A percentile compares a stretch with the other conserved stretches of the same genome.
Conservation (phyloP, 1,284 basidiomycete species). For the Cryptococcus depauperatus region DNA sequence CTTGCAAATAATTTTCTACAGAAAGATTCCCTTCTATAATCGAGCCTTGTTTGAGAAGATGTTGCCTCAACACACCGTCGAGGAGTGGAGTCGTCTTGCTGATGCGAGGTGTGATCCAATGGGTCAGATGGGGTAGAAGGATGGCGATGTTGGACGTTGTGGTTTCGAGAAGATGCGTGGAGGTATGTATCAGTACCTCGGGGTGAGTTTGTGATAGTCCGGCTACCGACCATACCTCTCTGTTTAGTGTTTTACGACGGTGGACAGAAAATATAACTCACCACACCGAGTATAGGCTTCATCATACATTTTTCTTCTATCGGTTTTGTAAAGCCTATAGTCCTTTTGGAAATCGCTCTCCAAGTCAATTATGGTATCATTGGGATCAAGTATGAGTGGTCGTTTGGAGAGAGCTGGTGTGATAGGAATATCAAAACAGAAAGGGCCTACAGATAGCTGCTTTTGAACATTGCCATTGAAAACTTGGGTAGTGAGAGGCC, state of each 20-base stretch:
- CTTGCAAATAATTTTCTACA: conserved; percentile 19
- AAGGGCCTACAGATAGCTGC: conserved; percentile 23
- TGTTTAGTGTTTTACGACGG: background rate
- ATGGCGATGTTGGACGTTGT: conserved; percentile 40
- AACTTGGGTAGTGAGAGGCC: background rate
- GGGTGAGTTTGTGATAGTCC: conserved; percentile 13
- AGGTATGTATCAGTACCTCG: conserved; percentile 31
- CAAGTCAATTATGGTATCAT: background rate
- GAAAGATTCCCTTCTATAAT: conserved; percentile 24
- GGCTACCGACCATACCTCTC: background rate
- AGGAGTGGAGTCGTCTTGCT: conserved; percentile 18
- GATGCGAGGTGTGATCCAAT: conserved; percentile 33
- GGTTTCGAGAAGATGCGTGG: conserved; percentile 30
- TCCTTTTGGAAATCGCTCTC: conserved; percentile 8
- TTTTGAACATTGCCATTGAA: background rate
- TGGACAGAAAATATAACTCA: conserved; percentile 6
- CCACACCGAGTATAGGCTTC: conserved; percentile 19
- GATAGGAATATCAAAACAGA: conserved; percentile 7
- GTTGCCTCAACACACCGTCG: conserved; percentile 29
- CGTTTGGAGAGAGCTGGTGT: conserved; percentile 5
- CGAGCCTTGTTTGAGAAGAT: conserved; percentile 23
- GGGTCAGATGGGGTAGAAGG: conserved; percentile 8
- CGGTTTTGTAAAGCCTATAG: conserved; percentile 34
- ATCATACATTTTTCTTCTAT: conserved; percentile 30
- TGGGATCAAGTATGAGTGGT: conserved; percentile 25